A percentile compares a stretch with the other conserved stretches of the same genome.
Conservation (phyloP, 495 filamentous ascomycete genomes). For the Bombardia bombarda region DNA sequence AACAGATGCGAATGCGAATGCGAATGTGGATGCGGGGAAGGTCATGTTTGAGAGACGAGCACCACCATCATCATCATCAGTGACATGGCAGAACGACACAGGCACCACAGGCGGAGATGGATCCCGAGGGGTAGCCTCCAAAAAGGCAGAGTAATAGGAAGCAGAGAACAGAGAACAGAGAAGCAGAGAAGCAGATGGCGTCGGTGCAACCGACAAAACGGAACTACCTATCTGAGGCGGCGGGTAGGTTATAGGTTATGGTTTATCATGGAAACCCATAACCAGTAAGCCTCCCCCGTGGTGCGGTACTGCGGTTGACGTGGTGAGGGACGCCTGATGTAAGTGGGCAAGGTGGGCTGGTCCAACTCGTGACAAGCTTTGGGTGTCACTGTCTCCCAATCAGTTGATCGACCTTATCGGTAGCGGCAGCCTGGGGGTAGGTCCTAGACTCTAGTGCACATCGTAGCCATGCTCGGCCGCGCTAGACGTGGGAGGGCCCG, state of each 20-base stretch:
- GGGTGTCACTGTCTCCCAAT: constrained; percentile 17
- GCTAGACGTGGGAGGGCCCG: no score
- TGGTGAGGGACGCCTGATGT: constrained; percentile 8
- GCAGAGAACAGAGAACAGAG: no score
- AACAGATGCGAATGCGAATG: no score
- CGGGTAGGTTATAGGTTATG: no score
- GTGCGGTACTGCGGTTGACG: constrained; percentile 5
- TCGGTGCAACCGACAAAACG: constrained; percentile 1
- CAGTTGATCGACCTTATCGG: constrained; percentile 24
- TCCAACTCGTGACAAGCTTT: constrained; percentile 19
- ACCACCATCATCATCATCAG: background rate
- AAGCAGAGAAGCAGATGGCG: background rate
- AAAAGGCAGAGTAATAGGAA: no score
- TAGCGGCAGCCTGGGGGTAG: no score
- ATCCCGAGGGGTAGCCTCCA: background rate
- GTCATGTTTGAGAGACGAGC: constrained; percentile 21
- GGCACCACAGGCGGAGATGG: background rate
- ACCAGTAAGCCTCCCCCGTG: no score
- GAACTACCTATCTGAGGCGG: background rate
- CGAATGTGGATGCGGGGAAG: constrained; percentile 16
- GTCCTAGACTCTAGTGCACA: no score
- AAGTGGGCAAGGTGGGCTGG: constrained; percentile 9
- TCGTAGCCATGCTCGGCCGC: no score
- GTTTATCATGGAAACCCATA: no score
- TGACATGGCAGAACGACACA: no score